These are phyloP conservation scores for Fusarium oxysporum DNA, from an alignment of 2,329 filamentous ascomycete genomes.

Conservation along the genomic window DNA sequence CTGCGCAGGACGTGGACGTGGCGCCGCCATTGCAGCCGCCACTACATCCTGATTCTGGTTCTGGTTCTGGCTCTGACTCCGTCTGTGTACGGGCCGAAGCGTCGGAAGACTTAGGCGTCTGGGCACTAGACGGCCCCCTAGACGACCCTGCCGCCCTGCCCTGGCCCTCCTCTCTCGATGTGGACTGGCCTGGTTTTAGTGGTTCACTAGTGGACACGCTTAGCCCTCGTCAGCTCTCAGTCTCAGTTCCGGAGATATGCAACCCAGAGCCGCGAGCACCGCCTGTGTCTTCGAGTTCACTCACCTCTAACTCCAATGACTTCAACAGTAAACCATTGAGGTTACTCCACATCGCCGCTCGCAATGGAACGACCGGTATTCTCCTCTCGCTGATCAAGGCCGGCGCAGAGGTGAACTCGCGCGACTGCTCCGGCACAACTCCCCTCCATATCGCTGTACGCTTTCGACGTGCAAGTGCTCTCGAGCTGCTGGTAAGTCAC, in stretches of 20 bases:
- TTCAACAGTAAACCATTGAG: neutral
- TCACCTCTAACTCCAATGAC: neutral
- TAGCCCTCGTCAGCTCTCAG: neutral
- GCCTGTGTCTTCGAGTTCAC: neutral
- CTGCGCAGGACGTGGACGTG: neutral
- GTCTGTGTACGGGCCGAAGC: neutral
- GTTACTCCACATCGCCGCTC: neutral
- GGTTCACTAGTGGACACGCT: neutral
- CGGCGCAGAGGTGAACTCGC: neutral
- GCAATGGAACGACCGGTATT: neutral
- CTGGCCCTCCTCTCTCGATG: neutral
- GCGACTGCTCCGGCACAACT: neutral
- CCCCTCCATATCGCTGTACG: neutral
- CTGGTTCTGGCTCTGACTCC: neutral
- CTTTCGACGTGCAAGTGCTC: neutral
- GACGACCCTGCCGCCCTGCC: neutral
- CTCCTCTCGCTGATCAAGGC: neutral
- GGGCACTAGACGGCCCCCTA: neutral
- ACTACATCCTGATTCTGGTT: neutral
- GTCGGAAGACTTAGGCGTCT: neutral
- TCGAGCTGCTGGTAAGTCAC: neutral
- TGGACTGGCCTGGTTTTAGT: slow-evolving; percentile 1
- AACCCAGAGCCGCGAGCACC: neutral
- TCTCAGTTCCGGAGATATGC: neutral
- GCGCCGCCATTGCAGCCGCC: neutral